Conservation (phyloP, 495 filamentous ascomycete species). For the Letharia columbiana region DNA sequence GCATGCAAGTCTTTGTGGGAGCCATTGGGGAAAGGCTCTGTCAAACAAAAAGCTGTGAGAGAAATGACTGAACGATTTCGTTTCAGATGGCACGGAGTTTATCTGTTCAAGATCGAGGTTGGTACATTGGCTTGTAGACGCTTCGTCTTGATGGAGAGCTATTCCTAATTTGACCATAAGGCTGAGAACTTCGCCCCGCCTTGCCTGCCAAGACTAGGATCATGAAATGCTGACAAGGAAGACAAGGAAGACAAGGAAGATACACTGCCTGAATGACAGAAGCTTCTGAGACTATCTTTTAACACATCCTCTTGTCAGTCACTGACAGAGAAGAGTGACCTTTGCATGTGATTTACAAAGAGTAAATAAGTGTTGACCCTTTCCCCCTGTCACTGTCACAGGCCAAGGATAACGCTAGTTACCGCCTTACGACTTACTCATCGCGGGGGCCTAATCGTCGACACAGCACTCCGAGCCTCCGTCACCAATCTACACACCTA, state of each 20-base stretch:
- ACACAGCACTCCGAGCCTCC: conserved; percentile 4
- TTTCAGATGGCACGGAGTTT: too few relatives aligned
- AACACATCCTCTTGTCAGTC: background rate
- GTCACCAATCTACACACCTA: conserved; percentile 18
- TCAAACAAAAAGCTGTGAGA: background rate
- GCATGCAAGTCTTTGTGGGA: conserved; percentile 12
- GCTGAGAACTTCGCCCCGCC: background rate
- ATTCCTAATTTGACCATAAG: conserved; percentile 1
- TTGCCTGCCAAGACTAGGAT: background rate
- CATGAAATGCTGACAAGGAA: too few relatives aligned
- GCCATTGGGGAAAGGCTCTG: conserved; percentile 7
- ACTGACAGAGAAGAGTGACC: background rate
- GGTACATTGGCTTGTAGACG: background rate
- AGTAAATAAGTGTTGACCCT: background rate
- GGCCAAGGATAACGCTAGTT: conserved; percentile 7
- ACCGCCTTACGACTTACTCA: conserved; percentile 11
- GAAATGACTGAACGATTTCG: background rate
- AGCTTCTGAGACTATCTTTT: background rate
- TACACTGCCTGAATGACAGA: background rate
- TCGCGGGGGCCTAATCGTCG: conserved; percentile 15
- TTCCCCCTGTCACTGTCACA: background rate
- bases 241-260: background rate
- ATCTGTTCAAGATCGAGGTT: too few relatives aligned
- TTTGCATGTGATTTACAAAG: conserved; percentile 8
- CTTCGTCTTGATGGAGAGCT: background rate